Evolutionary conservation across 805 yeast species (phyloP), one percentile per base, ranked within the genome.

Genomic region (Brettanomyces bruxellensis): DNA sequence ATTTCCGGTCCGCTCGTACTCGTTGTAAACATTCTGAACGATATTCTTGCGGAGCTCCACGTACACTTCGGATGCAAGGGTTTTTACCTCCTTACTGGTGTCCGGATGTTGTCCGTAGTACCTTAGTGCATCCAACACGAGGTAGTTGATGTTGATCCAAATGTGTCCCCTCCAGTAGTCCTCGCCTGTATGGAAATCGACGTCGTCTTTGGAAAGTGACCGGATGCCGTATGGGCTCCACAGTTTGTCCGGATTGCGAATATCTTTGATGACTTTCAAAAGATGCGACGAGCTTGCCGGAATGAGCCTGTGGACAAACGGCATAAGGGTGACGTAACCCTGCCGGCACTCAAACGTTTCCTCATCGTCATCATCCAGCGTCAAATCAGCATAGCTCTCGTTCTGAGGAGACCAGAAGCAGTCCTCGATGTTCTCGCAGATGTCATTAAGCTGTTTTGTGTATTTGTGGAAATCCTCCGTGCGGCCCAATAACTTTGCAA

Each of bases 141-240:
- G 67, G 58, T 88, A 91, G 67, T 93, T 93, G 58, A 93, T 85
- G 61, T 89, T 86, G 55, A 89, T 71, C 98, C 98, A 93, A 25
- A 93, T 73, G 18, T 95, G 87, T 1, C 96, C 93, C 51, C 96
- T 76, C 99, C 99, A 93, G 67, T 93, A 93, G 64, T 91, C 82
- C 59, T 93, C 99, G 6, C 75, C 91, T 0, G 81, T 76, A 46
- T 84, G 84, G 65, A 83, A 93, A 48, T 58, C 67, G 22, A 68
- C 67, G 55, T 86, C 90, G 4, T 71, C 55, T 55, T 78, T 79
- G 1, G 96, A 85, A 35, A 93, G 67, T 0, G 95, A 85, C 51
- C 96, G 72, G 35, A 93, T 69, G 12, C 99, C 99, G 54, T 60
- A 88, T 1, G 73, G 74, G 6, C 87, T 67, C 85, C 93, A 90